Conservation (phyloP, 2,329 filamentous ascomycete genomes). For the Hymenoscyphus scutula region DNA sequence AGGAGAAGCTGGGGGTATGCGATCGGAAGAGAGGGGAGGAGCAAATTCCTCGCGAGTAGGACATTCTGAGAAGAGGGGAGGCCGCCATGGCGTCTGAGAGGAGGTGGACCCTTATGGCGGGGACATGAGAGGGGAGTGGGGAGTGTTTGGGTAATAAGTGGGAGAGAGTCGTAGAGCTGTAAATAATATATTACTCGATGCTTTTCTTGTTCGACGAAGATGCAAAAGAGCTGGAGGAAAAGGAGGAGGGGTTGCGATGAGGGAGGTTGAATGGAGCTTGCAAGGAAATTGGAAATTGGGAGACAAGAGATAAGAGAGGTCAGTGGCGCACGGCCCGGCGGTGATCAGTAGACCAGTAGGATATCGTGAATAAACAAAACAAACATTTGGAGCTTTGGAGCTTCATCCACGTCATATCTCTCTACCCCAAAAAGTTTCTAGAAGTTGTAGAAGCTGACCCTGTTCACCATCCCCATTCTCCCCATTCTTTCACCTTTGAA, state of each 20-base stretch:
- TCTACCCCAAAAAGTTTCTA: neutral
- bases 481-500: no score
- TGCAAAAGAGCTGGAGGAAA: slow-evolving; percentile 5
- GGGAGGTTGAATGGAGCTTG: slow-evolving; percentile 12
- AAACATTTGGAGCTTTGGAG: slow-evolving; percentile 1
- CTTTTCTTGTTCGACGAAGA: slow-evolving; percentile 9
- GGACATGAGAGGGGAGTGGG: slow-evolving; percentile 22
- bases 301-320: neutral
- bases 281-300: neutral
- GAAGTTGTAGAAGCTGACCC: neutral
- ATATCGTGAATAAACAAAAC: neutral
- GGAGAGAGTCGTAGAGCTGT: neutral
- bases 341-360: neutral
- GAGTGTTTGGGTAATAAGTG: slow-evolving; percentile 5
- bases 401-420: slow-evolving; percentile 2
- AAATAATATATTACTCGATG: neutral
- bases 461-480: neutral
- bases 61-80: slow-evolving; percentile 22
- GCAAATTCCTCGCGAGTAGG: slow-evolving; percentile 18
- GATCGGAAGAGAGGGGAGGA: slow-evolving; percentile 11
- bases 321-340: neutral
- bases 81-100: slow-evolving; percentile 32
- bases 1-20: slow-evolving; percentile 9
- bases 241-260: slow-evolving; percentile 12
- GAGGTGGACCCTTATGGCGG: slow-evolving; percentile 20